A percentile compares a stretch with the other conserved stretches of the same genome.
Evolutionary conservation across 208 protist genomes (phyloP).

Genomic region (Trypanosoma grayi): DNA sequence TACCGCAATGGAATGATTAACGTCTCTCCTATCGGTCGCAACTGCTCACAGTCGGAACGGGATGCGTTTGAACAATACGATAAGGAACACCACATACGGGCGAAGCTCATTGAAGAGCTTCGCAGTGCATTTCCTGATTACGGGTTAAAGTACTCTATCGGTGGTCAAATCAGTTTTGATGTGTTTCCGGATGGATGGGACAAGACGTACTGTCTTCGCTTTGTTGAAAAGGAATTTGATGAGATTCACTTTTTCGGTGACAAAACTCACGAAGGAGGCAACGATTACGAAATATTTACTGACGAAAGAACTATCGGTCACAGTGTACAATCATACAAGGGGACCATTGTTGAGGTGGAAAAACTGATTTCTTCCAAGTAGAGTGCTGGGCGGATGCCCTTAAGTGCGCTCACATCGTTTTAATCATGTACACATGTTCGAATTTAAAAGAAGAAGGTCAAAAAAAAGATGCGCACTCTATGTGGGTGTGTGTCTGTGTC

Average conservation of each 20-base stretch:
- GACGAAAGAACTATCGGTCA: conserved; percentile 91
- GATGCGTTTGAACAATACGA: conserved; percentile 98
- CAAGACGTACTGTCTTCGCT: conserved; percentile 99
- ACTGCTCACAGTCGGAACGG: conserved; percentile 97
- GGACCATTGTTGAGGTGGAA: conserved; percentile 92
- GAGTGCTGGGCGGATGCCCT: conserved; percentile 6
- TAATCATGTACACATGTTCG: background rate
- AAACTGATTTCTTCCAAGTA: conserved; percentile 62
- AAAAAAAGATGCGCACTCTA: background rate
- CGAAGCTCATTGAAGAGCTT: conserved; percentile 92
- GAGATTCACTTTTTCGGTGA: conserved; percentile 99
- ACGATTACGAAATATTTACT: conserved; percentile 99
- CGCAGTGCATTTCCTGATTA: conserved; percentile 80
- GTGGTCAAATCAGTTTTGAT: conserved; percentile 99
- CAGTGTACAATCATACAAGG: conserved; percentile 92
- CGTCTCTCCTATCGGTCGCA: conserved; percentile 98
- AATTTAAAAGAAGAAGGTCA: background rate
- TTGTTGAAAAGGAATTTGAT: conserved; percentile 95
- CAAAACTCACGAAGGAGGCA: conserved; percentile 98
- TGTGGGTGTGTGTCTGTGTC: background rate
- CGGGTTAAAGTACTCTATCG: conserved; percentile 97
- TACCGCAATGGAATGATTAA: conserved; percentile 99
- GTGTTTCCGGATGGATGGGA: conserved; percentile 99
- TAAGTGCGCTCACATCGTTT: background rate
- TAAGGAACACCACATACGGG: conserved; percentile 94